Base-by-base conservation (phyloP, 2,329 filamentous ascomycete species). In the Akanthomyces muscarius region DNA sequence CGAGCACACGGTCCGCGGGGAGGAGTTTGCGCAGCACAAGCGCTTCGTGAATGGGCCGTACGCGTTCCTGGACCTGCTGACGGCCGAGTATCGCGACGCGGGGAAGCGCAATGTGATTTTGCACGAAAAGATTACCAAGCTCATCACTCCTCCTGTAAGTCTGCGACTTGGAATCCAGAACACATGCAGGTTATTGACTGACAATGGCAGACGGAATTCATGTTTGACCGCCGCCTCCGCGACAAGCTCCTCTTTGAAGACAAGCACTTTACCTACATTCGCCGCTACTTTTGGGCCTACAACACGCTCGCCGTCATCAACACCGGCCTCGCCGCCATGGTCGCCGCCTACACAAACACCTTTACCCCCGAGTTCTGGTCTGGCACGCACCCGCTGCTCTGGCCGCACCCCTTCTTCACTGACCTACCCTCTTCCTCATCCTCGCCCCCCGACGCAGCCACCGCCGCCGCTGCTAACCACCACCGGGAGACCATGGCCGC, bases 161-260 rank as follows among this genome's bases (percentile, higher is more conserved):
- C 21, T 21, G 21, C 21, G 21, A 21, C 21, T 21, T 21, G 21
- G 21, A 21, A 21, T 21, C 21, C 21, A 21, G 21, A 21, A 21
- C 21, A 21, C 21, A 21, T 21, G 21, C 21, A 21, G 21, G 21
- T 21, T 21, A 21, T 21, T 7, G 33, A 36, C 8, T 36, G 33
- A 36, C 33, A 36, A 36, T 10, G 7, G 61, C 63, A 75, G 78
- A 74, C 76, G 5, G 77, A 83, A 36, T 87, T 87, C 70, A 83
- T 88, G 72, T 88, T 87, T 67, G 77, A 86, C 65, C 75, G 77
- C 45, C 76, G 78, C 23, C 72, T 86, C 5, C 78, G 85, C 14
- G 84, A 86, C 71, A 80, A 81, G 66, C 77, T 86, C 0, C 76
- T 87, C 1, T 87, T 87, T 66, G 85, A 88, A 70, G 85, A 87